phyloP scores from a whole-genome alignment of 2,329 filamentous ascomycete genomes.

The Pseudocercospora pini-densiflorae region DNA sequence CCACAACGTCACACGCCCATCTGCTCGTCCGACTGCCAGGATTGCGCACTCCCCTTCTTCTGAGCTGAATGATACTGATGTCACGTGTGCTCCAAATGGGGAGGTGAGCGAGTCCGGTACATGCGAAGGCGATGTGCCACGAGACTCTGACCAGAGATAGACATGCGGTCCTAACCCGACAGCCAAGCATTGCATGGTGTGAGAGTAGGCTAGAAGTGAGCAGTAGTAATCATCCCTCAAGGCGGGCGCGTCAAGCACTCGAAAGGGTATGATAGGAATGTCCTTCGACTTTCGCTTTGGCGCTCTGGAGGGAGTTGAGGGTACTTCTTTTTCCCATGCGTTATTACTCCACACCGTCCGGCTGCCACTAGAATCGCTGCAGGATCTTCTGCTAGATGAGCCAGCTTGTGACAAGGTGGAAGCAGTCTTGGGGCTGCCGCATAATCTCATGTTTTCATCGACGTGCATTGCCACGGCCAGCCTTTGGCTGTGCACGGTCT shows the following conservation, averaged over 20 bases:
- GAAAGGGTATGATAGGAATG: constrained; percentile 39
- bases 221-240: constrained; percentile 97
- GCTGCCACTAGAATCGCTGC: constrained; percentile 13
- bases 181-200: constrained; percentile 74
- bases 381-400: constrained; percentile 18
- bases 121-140: constrained; percentile 48
- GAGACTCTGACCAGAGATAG: constrained; percentile 85
- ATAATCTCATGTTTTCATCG: constrained; percentile 68
- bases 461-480: constrained; percentile 83
- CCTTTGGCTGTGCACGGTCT: constrained; percentile 67
- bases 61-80: constrained; percentile 90
- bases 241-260: constrained; percentile 81
- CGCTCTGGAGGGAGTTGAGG: constrained; percentile 17
- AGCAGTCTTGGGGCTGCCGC: constrained; percentile 51
- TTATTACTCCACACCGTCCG: constrained; percentile 29
- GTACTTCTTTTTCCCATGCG: constrained; percentile 27
- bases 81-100: constrained; percentile 65
- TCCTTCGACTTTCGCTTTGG: constrained; percentile 29
- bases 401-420: constrained; percentile 12
- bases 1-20: constrained; percentile 77
- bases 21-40: constrained; percentile 80
- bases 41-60: constrained; percentile 74
- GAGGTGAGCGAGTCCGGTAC: constrained; percentile 57
- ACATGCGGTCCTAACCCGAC: constrained; percentile 80
- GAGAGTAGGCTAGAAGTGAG: constrained; percentile 84